Base-by-base conservation (phyloP, 208 protist species). In the Perkinsela sp. region DNA sequence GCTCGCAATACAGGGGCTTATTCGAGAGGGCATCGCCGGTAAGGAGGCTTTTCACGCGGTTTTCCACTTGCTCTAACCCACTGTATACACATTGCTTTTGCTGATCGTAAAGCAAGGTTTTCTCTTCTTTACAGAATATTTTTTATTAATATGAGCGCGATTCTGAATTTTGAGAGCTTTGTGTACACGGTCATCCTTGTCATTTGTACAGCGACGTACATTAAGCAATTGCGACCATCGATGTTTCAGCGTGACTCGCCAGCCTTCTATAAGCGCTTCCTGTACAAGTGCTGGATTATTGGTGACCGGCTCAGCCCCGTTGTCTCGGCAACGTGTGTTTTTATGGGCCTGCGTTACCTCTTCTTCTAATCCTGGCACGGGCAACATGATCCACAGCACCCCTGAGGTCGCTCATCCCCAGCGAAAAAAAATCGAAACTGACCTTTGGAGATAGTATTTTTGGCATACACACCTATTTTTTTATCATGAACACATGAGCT, bases 261-360 rank as follows among this genome's bases (percentile, higher is more conserved):
- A 16, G 77, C 89, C 67, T 69, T 92, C 30, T 81, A 90, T 77
- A 85, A 85, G 70, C 85, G 87, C 69, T 90, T 89, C 66, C 71
- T 92, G 0, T 93, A 91, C 81, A 93, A 91, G 68, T 91, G 84
- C 69, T 89, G 82, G 71, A 85, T 93, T 15, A 76, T 93, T 15
- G 88, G 88, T 6, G 88, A 93, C 71, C 82, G 88, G 1, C 80
- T 93, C 16, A 90, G 83, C 1, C 78, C 80, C 6, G 84, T 79
- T 76, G 85, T 93, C 30, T 76, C 85, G 0, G 31, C 89, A 30
- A 75, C 74, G 32, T 93, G 88, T 70, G 66, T 93, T 66, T 31
- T 89, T 2, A 72, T 93, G 66, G 83, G 82, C 13, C 74, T 86
- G 30, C 72, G 85, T 1, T 75, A 90, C 28, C 68, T 93, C 1